Conservation (phyloP, 192 early-diverging fungal species). For the Rhizophagus prolifer region DNA sequence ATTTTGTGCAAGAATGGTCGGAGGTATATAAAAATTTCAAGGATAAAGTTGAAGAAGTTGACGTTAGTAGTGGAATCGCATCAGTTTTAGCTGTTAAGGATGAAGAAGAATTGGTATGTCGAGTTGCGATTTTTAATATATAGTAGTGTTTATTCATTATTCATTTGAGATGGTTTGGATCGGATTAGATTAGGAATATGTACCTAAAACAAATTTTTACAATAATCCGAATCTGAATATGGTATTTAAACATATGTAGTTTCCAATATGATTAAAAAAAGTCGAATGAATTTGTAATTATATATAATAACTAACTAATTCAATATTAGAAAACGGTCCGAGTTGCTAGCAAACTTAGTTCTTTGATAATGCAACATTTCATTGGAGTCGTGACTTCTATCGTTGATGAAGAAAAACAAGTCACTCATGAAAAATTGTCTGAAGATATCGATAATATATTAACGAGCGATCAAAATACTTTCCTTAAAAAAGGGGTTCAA, state of each 20-base stretch:
- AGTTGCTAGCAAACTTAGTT: conserved; percentile 72
- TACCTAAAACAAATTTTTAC: no score
- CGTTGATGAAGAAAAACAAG: conserved; percentile 84
- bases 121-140: neutral
- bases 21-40: conserved; percentile 52
- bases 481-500: conserved; percentile 56
- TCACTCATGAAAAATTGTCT: conserved; percentile 83
- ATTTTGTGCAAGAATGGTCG: conserved; percentile 80
- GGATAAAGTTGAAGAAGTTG: conserved; percentile 61
- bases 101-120: conserved; percentile 77
- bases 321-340: conserved; percentile 63
- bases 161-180: neutral
- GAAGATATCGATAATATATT: conserved; percentile 70
- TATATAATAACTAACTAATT: neutral
- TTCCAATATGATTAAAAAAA: no score
- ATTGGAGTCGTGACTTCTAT: conserved; percentile 80
- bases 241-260: no score
- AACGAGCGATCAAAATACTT: conserved; percentile 55
- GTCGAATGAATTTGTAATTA: no score
- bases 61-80: conserved; percentile 72
- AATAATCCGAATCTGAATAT: no score
- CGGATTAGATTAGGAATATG: neutral
- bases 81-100: conserved; percentile 84
- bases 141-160: neutral
- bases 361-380: conserved; percentile 80